A percentile compares a stretch with the other conserved stretches of the same genome.
phyloP scores from a whole-genome alignment of 805 yeast genomes.

The Wickerhamiella azyma region DNA sequence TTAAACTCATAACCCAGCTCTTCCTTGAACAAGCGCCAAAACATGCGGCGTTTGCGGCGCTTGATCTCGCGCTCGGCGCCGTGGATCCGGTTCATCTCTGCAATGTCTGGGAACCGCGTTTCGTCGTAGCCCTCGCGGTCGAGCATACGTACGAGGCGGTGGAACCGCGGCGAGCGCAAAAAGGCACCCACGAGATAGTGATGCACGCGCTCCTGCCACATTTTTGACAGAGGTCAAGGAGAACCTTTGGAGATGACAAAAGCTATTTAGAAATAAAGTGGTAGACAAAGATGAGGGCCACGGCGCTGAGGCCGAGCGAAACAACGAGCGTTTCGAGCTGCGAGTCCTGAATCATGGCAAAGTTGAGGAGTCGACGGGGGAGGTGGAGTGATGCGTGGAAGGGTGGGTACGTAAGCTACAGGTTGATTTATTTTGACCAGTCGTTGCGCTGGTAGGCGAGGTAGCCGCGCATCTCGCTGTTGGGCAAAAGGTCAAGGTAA shows the following conservation, averaged over 20 bases:
- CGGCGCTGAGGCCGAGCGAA: conserved; percentile 56
- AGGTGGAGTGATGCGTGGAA: background rate
- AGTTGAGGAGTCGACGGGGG: background rate
- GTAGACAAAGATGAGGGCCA: conserved; percentile 57
- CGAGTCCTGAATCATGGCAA: conserved; percentile 63
- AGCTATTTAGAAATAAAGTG: conserved; percentile 36
- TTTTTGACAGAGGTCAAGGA: background rate
- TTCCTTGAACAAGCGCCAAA: conserved; percentile 17
- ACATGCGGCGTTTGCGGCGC: conserved; percentile 11
- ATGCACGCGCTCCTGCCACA: conserved; percentile 18
- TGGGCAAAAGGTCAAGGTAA: conserved; percentile 63
- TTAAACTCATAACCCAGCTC: conserved; percentile 17
- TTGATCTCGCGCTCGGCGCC: conserved; percentile 10
- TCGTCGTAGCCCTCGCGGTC: conserved; percentile 16
- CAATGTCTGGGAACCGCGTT: conserved; percentile 11
- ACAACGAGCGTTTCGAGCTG: conserved; percentile 66
- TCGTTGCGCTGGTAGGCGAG: conserved; percentile 83
- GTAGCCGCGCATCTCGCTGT: conserved; percentile 55
- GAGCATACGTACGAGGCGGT: conserved; percentile 17
- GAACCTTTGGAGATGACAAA: background rate
- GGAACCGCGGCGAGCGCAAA: conserved; percentile 19
- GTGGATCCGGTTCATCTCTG: conserved; percentile 8
- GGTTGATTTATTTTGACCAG: conserved; percentile 45
- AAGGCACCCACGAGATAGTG: conserved; percentile 16
- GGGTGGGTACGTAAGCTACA: background rate